phyloP scores from a whole-genome alignment of 148 eudicot genomes.

The Persicaria tinctoria region DNA sequence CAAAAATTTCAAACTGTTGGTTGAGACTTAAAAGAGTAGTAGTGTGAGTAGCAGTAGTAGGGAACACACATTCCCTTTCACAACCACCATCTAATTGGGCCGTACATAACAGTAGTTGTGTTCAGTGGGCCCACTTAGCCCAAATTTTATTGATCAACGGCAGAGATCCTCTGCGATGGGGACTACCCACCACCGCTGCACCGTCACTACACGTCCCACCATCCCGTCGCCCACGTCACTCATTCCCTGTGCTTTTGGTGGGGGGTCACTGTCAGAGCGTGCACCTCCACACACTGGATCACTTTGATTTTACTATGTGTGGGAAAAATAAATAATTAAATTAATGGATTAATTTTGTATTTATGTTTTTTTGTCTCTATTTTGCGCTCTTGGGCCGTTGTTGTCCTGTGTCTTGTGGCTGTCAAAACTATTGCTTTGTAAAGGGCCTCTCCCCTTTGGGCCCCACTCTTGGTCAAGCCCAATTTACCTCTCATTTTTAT shows the following conservation, averaged over 20 bases:
- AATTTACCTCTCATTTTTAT: not conserved
- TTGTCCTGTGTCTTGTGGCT: slow-evolving; percentile 9
- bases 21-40: no score
- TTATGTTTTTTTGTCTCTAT: not conserved
- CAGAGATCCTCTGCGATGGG: slow-evolving; percentile 10
- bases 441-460: not conserved
- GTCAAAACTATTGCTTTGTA: not conserved
- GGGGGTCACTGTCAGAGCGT: slow-evolving; percentile 5
- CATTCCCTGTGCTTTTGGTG: not conserved
- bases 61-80: slow-evolving; percentile 11
- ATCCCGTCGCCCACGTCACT: slow-evolving; percentile 1
- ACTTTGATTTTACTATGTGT: not conserved
- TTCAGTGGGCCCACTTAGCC: not conserved
- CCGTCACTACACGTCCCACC: not conserved
- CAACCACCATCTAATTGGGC: slow-evolving; percentile 1
- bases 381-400: slow-evolving; percentile 9
- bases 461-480: not conserved
- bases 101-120: not conserved
- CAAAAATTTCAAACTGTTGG: not conserved
- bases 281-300: slow-evolving; percentile 13
- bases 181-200: not conserved
- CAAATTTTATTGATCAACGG: not conserved
- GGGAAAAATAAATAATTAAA: no score
- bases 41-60: not conserved
- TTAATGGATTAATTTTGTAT: not conserved